Conservation (phyloP, 2,329 filamentous ascomycete genomes). For the Ceratocystis ficicola region DNA sequence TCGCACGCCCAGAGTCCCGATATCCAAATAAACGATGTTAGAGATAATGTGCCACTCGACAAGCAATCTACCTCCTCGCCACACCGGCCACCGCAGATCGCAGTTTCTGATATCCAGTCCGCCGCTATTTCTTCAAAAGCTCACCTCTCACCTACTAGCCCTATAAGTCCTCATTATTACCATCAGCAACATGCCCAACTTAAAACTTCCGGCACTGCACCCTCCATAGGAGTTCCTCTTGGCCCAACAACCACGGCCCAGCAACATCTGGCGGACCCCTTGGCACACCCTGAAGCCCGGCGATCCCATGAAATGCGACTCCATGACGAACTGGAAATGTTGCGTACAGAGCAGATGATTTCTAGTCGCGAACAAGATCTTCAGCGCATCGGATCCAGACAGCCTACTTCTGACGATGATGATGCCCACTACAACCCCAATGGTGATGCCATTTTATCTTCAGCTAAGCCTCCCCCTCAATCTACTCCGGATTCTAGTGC, state of each 20-base stretch:
- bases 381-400: conserved; percentile 15
- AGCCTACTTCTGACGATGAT: conserved; percentile 23
- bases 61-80: conserved; percentile 13
- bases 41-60: conserved; percentile 9
- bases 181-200: conserved; percentile 8
- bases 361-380: conserved; percentile 30
- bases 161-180: conserved; percentile 13
- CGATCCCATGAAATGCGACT: conserved; percentile 28
- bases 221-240: conserved; percentile 15
- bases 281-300: conserved; percentile 11
- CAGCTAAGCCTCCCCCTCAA: conserved; percentile 19
- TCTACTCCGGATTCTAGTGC: conserved; percentile 26
- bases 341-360: conserved; percentile 37
- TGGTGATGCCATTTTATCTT: conserved; percentile 5
- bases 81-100: conserved; percentile 14
- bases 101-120: conserved; percentile 4
- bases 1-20: conserved; percentile 14
- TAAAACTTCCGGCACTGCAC: background rate
- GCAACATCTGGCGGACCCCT: conserved; percentile 4
- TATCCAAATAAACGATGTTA: conserved; percentile 6
- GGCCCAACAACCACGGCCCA: conserved; percentile 14
- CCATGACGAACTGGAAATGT: conserved; percentile 39
- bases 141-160: conserved; percentile 20
- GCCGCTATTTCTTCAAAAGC: background rate
- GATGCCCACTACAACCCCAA: conserved; percentile 25